Evolutionary conservation across 1,139 yeast genomes (phyloP).

Genomic region (Torulaspora pretoriensis): DNA sequence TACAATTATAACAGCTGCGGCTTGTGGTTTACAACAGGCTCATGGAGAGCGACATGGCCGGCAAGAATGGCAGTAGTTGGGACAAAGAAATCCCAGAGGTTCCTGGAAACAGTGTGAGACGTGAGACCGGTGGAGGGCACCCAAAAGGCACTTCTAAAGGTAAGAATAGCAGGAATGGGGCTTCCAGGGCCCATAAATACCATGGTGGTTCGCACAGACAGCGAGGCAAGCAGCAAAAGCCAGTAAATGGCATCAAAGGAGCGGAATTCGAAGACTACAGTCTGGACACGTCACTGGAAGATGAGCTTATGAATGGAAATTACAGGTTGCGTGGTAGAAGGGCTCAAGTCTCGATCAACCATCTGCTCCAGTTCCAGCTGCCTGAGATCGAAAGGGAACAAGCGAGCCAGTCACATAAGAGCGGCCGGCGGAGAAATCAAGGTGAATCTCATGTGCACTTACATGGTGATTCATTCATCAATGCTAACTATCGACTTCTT

Average conservation of each 20-base stretch:
- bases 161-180: neutral
- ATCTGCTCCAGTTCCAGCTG: conserved; percentile 59
- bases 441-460: conserved; percentile 40
- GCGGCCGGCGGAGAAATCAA: conserved; percentile 26
- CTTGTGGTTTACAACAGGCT: conserved; percentile 1
- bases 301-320: conserved; percentile 37
- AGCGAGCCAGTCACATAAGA: conserved; percentile 5
- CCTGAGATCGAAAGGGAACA: conserved; percentile 41
- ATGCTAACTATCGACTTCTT: conserved; percentile 79
- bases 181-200: conserved; percentile 2
- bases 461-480: conserved; percentile 71
- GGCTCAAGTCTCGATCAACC: conserved; percentile 59
- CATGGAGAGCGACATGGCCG: conserved; percentile 11
- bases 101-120: neutral
- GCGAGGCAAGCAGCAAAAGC: conserved; percentile 16
- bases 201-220: conserved; percentile 16
- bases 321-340: conserved; percentile 42
- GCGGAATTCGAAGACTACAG: conserved; percentile 2
- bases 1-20: neutral
- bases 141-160: neutral
- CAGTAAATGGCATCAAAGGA: neutral
- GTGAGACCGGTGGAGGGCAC: neutral
- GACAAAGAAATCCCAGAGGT: conserved; percentile 9
- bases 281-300: conserved; percentile 36
- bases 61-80: conserved; percentile 3